Conservation (phyloP, 2,329 filamentous ascomycete genomes). For the Trichoderma sp. region DNA sequence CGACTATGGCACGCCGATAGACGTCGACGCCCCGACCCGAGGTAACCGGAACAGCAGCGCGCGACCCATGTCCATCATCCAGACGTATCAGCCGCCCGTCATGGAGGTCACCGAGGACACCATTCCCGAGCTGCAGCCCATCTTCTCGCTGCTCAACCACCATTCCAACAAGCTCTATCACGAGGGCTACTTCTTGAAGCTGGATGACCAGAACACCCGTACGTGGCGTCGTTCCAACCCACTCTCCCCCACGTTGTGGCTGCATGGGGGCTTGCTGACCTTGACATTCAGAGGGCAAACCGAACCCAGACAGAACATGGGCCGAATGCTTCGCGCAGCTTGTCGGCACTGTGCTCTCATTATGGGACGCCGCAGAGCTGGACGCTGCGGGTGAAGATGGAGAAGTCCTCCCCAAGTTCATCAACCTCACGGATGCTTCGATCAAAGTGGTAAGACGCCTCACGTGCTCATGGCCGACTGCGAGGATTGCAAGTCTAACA, state of each 20-base stretch:
- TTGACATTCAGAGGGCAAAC: conserved; percentile 69
- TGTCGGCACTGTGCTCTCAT: conserved; percentile 88
- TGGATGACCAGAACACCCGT: conserved; percentile 94
- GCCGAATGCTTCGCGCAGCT: conserved; percentile 96
- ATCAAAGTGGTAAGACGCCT: conserved; percentile 81
- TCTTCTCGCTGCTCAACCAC: conserved; percentile 91
- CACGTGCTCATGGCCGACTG: background rate
- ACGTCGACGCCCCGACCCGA: conserved; percentile 50
- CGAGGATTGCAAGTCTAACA: background rate
- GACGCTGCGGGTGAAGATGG: conserved; percentile 83
- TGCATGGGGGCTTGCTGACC: conserved; percentile 6
- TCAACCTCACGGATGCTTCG: conserved; percentile 95
- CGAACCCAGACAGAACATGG: conserved; percentile 86
- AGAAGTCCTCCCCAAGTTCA: conserved; percentile 86
- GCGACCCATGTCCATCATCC: conserved; percentile 81
- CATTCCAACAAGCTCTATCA: conserved; percentile 97
- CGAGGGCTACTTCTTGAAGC: conserved; percentile 95
- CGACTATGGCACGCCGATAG: conserved; percentile 51
- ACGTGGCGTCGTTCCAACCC: conserved; percentile 42
- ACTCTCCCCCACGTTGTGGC: background rate
- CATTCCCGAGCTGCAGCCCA: conserved; percentile 87
- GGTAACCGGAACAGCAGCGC: conserved; percentile 53
- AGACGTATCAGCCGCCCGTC: conserved; percentile 80
- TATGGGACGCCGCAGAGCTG: conserved; percentile 93
- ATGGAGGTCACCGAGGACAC: conserved; percentile 86